phyloP scores from a whole-genome alignment of 108 stramenopile genomes.

The Seminavis robusta region DNA sequence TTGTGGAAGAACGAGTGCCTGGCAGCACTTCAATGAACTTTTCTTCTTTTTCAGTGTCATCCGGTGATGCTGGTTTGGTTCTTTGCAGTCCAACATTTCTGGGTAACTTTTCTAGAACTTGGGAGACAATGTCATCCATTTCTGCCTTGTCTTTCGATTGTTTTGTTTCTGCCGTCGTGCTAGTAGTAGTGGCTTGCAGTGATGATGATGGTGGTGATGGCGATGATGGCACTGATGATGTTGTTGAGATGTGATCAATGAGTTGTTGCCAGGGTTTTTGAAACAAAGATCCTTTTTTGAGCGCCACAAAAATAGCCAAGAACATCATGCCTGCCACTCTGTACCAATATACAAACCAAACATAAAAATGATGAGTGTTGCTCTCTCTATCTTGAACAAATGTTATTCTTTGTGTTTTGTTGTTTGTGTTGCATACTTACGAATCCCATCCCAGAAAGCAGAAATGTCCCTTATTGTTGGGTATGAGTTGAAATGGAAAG shows the following conservation, averaged over 20 bases:
- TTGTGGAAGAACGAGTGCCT: no score
- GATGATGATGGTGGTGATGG: neutral
- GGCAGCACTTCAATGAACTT: neutral
- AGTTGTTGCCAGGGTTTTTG: neutral
- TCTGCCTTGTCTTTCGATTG: neutral
- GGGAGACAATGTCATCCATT: neutral
- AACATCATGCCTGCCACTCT: constrained; percentile 67
- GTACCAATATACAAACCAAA: neutral
- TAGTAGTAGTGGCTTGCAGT: neutral
- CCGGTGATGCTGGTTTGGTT: neutral
- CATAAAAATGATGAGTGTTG: no score
- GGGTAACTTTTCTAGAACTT: neutral
- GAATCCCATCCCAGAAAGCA: constrained; percentile 77
- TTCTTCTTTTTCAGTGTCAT: neutral
- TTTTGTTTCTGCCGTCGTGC: neutral
- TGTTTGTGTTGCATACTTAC: constrained; percentile 20
- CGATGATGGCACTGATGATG: neutral
- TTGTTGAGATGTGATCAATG: neutral
- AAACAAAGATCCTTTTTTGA: constrained; percentile 7
- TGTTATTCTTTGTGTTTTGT: no score
- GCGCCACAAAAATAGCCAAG: constrained; percentile 29
- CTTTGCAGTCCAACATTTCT: neutral
- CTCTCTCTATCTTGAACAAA: no score
- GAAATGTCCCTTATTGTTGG: constrained; percentile 84
- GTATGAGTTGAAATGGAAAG: constrained; percentile 85